These are phyloP conservation scores for Blastobotrys indianensis DNA, from an alignment of 1,139 yeast species.

Conservation along the genomic window DNA sequence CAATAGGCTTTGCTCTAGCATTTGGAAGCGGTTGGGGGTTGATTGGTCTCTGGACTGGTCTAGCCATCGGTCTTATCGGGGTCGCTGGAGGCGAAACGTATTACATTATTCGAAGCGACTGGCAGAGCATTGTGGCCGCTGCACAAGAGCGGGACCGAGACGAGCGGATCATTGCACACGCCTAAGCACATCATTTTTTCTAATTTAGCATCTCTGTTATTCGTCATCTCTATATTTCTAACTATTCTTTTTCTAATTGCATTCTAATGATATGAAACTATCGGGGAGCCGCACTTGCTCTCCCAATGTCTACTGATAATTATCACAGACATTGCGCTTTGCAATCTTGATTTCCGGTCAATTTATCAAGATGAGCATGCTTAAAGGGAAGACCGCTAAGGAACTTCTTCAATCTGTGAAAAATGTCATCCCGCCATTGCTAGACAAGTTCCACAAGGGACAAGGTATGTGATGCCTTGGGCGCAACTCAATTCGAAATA, in stretches of 20 bases:
- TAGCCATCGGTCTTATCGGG: constrained; percentile 65
- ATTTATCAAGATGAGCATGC: neutral
- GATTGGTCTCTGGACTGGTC: constrained; percentile 83
- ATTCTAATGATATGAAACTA: neutral
- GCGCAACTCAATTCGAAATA: no score
- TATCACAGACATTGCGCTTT: no score
- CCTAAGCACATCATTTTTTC: no score
- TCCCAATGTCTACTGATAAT: no score
- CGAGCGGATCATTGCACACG: constrained; percentile 15
- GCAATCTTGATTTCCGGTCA: no score
- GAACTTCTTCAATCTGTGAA: constrained; percentile 35
- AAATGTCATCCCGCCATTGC: constrained; percentile 68
- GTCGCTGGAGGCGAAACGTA: constrained; percentile 60
- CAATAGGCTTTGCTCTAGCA: constrained; percentile 62
- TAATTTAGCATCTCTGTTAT: no score
- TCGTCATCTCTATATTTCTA: no score
- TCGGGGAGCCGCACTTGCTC: neutral
- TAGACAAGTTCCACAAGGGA: constrained; percentile 74
- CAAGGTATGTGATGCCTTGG: constrained; percentile 42
- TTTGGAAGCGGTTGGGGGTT: constrained; percentile 49
- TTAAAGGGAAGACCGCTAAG: constrained; percentile 6
- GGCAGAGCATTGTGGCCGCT: constrained; percentile 45
- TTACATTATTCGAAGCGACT: constrained; percentile 47
- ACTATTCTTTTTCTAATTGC: neutral
- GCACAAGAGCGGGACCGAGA: constrained; percentile 35